Conservation (phyloP, 768 basidiomycete species). For the Hortiboletus campestris region DNA sequence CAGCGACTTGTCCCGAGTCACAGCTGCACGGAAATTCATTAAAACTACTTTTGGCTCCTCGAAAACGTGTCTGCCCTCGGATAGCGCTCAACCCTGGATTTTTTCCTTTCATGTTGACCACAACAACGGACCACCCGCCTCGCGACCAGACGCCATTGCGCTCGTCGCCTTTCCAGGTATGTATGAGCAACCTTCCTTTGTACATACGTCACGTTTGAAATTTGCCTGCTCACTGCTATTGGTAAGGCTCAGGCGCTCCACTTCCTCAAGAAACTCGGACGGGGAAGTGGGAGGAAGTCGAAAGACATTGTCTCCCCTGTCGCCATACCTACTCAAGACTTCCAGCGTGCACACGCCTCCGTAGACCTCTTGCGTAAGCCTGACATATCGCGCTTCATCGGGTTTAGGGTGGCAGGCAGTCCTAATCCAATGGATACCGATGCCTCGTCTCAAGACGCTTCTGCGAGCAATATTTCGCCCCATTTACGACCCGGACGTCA, state of each 20-base stretch:
- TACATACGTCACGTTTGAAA: conserved; percentile 14
- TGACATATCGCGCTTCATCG: conserved; percentile 22
- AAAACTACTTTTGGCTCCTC: conserved; percentile 21
- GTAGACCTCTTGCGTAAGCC: conserved; percentile 33
- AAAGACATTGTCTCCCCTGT: conserved; percentile 28
- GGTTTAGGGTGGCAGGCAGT: conserved; percentile 22
- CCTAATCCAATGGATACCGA: conserved; percentile 30
- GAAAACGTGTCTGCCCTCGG: conserved; percentile 28
- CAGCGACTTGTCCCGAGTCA: not conserved
- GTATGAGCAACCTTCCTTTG: conserved; percentile 16
- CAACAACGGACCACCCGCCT: conserved; percentile 28
- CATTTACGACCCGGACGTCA: conserved; percentile 18
- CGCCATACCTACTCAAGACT: conserved; percentile 21
- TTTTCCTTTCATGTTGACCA: conserved; percentile 15
- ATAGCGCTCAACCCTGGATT: conserved; percentile 18
- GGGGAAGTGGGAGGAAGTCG: conserved; percentile 29
- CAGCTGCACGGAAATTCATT: conserved; percentile 18
- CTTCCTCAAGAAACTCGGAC: conserved; percentile 40
- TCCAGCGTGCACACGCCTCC: conserved; percentile 33
- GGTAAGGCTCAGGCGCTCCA: conserved; percentile 34
- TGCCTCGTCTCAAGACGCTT: conserved; percentile 31
- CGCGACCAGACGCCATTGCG: conserved; percentile 24
- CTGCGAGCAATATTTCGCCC: conserved; percentile 23
- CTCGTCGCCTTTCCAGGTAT: conserved; percentile 29
- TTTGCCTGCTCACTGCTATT: not conserved